phyloP scores from a whole-genome alignment of 2,329 filamentous ascomycete species.

The Pseudocercospora macadamiae region DNA sequence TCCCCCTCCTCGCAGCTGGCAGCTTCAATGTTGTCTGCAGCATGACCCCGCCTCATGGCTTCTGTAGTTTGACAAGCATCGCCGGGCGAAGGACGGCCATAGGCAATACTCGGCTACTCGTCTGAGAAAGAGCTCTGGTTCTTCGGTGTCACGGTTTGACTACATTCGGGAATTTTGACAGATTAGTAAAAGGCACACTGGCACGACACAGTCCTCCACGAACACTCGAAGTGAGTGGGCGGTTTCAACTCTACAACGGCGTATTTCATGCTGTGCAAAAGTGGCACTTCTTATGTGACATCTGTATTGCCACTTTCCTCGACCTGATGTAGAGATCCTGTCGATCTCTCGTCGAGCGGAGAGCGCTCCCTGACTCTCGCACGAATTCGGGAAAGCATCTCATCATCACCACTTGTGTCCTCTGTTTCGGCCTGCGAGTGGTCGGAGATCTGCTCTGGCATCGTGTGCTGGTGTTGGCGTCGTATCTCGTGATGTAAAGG shows the following conservation, averaged over 20 bases:
- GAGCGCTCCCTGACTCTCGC: slow-evolving; percentile 8
- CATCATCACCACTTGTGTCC: not conserved
- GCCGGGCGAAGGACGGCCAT: not conserved
- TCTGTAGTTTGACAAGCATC: not conserved
- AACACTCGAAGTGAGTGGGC: too few relatives aligned
- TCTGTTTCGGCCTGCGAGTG: not conserved
- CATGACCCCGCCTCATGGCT: not conserved
- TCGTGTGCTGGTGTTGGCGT: not conserved
- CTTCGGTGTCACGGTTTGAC: too few relatives aligned
- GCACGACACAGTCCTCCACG: too few relatives aligned
- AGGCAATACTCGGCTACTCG: not conserved
- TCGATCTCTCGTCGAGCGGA: not conserved
- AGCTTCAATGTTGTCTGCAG: too few relatives aligned
- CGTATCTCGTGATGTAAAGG: not conserved
- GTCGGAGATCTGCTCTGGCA: not conserved
- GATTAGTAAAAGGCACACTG: too few relatives aligned
- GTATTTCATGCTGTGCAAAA: too few relatives aligned
- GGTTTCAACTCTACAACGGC: too few relatives aligned
- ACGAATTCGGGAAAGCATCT: slow-evolving; percentile 5
- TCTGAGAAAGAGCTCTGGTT: too few relatives aligned
- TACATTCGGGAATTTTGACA: not conserved
- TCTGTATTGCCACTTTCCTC: not conserved
- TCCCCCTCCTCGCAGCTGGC: not conserved
- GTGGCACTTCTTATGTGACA: not conserved
- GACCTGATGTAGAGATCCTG: not conserved